A percentile compares a stretch with the other conserved stretches of the same genome.
Evolutionary conservation across 179 eudicot genomes (phyloP).

Genomic region (Beta macrorhiza): DNA sequence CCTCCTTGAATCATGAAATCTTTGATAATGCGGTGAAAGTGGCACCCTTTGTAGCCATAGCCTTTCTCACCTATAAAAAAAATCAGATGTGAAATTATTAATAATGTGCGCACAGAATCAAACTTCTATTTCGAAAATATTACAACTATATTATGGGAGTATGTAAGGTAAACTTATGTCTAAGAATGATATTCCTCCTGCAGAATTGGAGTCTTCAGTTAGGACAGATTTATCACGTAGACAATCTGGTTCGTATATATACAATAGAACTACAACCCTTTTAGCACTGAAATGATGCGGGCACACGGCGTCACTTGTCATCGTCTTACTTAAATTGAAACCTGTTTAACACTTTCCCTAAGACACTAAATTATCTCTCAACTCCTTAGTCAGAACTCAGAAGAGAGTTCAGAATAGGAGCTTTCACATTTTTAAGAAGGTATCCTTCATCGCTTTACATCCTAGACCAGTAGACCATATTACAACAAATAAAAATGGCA

Average conservation of each 20-base stretch:
- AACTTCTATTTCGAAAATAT: too few relatives aligned
- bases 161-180: too few relatives aligned
- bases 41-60: slow-evolving; percentile 50
- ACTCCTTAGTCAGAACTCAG: background rate
- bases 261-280: background rate
- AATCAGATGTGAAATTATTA: background rate
- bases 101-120: too few relatives aligned
- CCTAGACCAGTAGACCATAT: background rate
- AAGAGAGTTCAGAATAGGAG: background rate
- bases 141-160: too few relatives aligned
- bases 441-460: background rate
- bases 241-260: background rate
- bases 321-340: background rate
- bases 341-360: background rate
- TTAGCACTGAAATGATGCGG: background rate
- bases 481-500: background rate
- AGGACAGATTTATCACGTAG: background rate
- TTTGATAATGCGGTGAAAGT: slow-evolving; percentile 52
- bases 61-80: slow-evolving; percentile 47
- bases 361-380: background rate
- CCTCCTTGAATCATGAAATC: slow-evolving; percentile 59
- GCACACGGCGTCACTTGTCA: background rate
- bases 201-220: background rate
- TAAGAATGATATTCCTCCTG: background rate
- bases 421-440: background rate